A percentile compares a stretch with the other conserved stretches of the same genome.
Evolutionary conservation across 345 rosid genomes (phyloP).

Genomic region (Eucalyptus erythrocorys): DNA sequence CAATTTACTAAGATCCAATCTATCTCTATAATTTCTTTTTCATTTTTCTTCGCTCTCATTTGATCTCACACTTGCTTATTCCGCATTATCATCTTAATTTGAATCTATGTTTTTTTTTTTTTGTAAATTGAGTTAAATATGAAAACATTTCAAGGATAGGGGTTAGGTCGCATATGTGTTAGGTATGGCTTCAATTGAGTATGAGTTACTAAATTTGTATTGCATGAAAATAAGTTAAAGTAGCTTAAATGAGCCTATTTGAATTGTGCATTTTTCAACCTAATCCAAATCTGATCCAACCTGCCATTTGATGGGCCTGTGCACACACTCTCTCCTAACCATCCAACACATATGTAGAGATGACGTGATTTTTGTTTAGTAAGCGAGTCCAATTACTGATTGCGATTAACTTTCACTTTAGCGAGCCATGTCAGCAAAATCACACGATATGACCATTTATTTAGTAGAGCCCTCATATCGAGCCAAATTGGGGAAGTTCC

Average conservation of each 20-base stretch:
- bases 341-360: not conserved
- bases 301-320: too few species aligned
- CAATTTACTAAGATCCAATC: rapidly evolving
- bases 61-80: too few species aligned
- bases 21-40: too few species aligned
- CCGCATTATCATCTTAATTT: rapidly evolving
- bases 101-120: too few species aligned
- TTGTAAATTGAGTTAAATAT: too few species aligned
- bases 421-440: not conserved
- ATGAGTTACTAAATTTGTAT: too few species aligned
- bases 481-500: not conserved
- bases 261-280: rapidly evolving
- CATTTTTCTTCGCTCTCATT: too few species aligned
- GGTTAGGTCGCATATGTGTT: rapidly evolving
- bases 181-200: rapidly evolving
- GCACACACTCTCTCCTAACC: not conserved
- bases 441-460: not conserved
- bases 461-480: not conserved
- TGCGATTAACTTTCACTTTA: not conserved
- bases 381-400: not conserved
- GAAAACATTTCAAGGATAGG: rapidly evolving
- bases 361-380: not conserved
- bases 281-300: too few species aligned
- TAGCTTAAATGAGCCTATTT: rapidly evolving
- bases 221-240: rapidly evolving